phyloP scores from a whole-genome alignment of 2,329 filamentous ascomycete species.

The Penicillium glabrum region DNA sequence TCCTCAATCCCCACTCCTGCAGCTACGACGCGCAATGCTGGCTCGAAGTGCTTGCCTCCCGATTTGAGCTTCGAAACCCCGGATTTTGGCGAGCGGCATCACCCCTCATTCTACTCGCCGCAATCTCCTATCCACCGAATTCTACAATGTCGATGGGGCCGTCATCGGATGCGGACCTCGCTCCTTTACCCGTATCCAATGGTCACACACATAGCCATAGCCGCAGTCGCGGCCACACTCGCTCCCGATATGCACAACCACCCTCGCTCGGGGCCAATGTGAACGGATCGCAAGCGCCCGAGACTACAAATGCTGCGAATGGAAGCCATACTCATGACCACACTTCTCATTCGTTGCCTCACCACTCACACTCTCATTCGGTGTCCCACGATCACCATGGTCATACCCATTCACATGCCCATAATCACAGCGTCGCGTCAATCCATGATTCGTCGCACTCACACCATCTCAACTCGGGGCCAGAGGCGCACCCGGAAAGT shows the following conservation, averaged over 20 bases:
- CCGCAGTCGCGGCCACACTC: slow-evolving; percentile 35
- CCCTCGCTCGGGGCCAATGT: slow-evolving; percentile 24
- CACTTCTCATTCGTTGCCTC: slow-evolving; percentile 26
- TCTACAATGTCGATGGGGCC: slow-evolving; percentile 36
- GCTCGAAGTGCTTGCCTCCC: not conserved
- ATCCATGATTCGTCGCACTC: slow-evolving; percentile 11
- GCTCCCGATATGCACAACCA: slow-evolving; percentile 32
- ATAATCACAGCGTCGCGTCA: slow-evolving; percentile 24
- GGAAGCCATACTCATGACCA: slow-evolving; percentile 25
- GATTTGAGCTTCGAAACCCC: not conserved
- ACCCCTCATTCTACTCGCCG: slow-evolving; percentile 7
- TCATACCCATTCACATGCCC: slow-evolving; percentile 18
- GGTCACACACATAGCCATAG: slow-evolving; percentile 22
- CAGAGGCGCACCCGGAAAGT: not conserved
- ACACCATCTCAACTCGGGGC: slow-evolving; percentile 1
- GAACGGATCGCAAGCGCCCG: slow-evolving; percentile 17
- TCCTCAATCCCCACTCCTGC: not conserved
- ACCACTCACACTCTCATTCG: slow-evolving; percentile 33
- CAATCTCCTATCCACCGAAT: slow-evolving; percentile 10
- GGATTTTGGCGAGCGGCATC: not conserved
- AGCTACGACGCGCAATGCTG: not conserved
- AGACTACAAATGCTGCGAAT: slow-evolving; percentile 12
- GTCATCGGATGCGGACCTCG: slow-evolving; percentile 30
- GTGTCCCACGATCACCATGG: slow-evolving; percentile 37
- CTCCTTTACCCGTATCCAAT: slow-evolving; percentile 16